Base-by-base conservation (phyloP, 768 basidiomycete species). In the Pleurotus citrinopileatus region DNA sequence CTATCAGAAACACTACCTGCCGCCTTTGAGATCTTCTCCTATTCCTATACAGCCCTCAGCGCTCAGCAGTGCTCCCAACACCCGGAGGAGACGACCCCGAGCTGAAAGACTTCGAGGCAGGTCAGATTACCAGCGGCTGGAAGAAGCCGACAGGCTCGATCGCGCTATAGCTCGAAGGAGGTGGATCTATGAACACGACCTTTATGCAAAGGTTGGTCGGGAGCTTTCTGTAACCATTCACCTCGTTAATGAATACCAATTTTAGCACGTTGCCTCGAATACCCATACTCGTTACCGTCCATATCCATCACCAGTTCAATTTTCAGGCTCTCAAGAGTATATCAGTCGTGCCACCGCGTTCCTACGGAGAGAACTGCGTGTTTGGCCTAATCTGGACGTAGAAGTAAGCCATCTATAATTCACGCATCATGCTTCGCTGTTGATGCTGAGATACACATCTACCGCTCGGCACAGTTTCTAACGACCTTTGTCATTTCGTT, bases 251-350 rank as follows among this genome's bases (percentile, higher is more conserved):
- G 4, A 42, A 52, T 9, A 45, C 5, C 40, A 47, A 53, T 12
- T 38, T 6, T 63, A 97, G 94, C 94, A 98, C 64, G 84, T 97
- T 47, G 94, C 91, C 2, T 93, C 91, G 26, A 98, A 97, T 62
- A 65, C 81, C 1, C 85, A 80, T 61, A 95, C 94, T 3, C 84
- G 88, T 47, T 96, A 90, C 67, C 84, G 85, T n/a, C 94, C 94
- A 17, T 91, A 83, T 59, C 94, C 94, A n/a, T 86, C 85, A 0
- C 92, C 94, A 0, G 70, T 86, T 2, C 91, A 93, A 62, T 92
- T 98, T 60, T 57, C 91, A 9, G 80, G 86, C 1, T 90, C 92
- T 15, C 81, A 78, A 26, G 87, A 91, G 59, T 73, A 87, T 7
- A 78, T 92, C 44, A 82, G 81, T 47, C 81, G 91, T 9, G 89